Evolutionary conservation across 1,139 yeast genomes (phyloP).

Genomic region (Nadsonia starkeyi-henricii): DNA sequence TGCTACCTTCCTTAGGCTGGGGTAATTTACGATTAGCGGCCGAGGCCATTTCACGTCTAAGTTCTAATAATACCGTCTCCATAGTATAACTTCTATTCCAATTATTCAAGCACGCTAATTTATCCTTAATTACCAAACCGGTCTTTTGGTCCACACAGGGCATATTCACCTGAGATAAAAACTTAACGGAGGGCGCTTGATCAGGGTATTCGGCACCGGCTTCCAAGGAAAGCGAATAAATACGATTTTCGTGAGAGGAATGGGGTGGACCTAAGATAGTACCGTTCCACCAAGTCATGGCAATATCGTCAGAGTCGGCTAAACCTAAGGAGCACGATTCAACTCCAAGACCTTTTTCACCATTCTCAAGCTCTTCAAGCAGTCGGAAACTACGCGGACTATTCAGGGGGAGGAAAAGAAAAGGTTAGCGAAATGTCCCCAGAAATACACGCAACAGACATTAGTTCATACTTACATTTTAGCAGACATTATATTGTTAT

Average conservation of each 20-base stretch:
- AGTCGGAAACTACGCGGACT: constrained; percentile 91
- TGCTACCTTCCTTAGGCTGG: constrained; percentile 85
- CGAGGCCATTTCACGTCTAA: constrained; percentile 76
- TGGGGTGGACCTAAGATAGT: constrained; percentile 97
- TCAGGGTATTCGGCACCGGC: constrained; percentile 86
- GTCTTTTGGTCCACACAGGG: constrained; percentile 65
- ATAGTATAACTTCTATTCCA: constrained; percentile 87
- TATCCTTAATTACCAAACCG: constrained; percentile 49
- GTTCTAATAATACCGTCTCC: constrained; percentile 80
- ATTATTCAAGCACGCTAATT: constrained; percentile 56
- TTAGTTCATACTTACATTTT: too few relatives aligned
- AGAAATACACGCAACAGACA: too few relatives aligned
- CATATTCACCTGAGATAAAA: constrained; percentile 70
- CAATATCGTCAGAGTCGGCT: constrained; percentile 74
- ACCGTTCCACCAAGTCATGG: constrained; percentile 92
- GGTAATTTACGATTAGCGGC: constrained; percentile 69
- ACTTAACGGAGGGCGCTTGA: constrained; percentile 67
- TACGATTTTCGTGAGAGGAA: constrained; percentile 83
- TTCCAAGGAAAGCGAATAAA: constrained; percentile 65
- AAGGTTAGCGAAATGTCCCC: too few relatives aligned
- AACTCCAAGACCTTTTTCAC: constrained; percentile 94
- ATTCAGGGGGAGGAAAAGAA: neutral
- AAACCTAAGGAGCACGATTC: constrained; percentile 93
- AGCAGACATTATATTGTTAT: too few relatives aligned
- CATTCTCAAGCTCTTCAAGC: constrained; percentile 91